Evolutionary conservation across 768 basidiomycete genomes (phyloP).

Genomic region (Lentinula edodes): DNA sequence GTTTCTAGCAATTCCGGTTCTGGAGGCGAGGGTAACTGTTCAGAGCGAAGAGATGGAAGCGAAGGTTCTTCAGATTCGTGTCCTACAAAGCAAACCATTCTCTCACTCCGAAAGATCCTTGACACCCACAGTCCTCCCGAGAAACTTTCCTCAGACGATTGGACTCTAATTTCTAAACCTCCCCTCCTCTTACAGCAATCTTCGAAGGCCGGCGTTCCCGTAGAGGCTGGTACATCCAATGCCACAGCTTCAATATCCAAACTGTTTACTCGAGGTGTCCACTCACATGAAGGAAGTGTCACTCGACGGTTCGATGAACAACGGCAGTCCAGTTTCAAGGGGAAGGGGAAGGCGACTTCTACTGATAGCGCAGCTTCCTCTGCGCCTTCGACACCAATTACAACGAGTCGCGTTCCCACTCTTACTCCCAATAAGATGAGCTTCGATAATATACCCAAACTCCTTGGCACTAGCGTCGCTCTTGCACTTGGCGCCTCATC

Average conservation of each 20-base stretch:
- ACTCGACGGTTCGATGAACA: slow-evolving; percentile 11
- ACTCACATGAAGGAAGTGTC: slow-evolving; percentile 14
- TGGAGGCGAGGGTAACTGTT: neutral
- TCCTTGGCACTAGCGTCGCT: slow-evolving; percentile 19
- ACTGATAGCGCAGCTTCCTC: neutral
- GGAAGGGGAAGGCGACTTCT: neutral
- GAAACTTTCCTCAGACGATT: slow-evolving; percentile 5
- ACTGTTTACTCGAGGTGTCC: slow-evolving; percentile 60
- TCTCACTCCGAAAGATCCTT: slow-evolving; percentile 66
- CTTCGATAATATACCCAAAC: slow-evolving; percentile 9
- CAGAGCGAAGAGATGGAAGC: slow-evolving; percentile 30
- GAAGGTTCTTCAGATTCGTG: slow-evolving; percentile 43
- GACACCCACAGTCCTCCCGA: slow-evolving; percentile 34
- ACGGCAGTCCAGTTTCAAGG: slow-evolving; percentile 43
- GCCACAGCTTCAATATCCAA: slow-evolving; percentile 76
- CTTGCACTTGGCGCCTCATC: slow-evolving; percentile 13
- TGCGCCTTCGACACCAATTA: neutral
- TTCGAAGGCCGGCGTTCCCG: slow-evolving; percentile 7
- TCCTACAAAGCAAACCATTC: slow-evolving; percentile 57
- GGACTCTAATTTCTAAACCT: slow-evolving; percentile 3
- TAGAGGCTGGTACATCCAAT: slow-evolving; percentile 57
- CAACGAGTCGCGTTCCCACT: neutral
- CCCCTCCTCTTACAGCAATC: neutral
- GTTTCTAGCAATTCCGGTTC: slow-evolving; percentile 32
- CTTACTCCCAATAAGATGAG: slow-evolving; percentile 1